phyloP scores from a whole-genome alignment of 345 rosid genomes.

The Eucalyptus erythrocorys region DNA sequence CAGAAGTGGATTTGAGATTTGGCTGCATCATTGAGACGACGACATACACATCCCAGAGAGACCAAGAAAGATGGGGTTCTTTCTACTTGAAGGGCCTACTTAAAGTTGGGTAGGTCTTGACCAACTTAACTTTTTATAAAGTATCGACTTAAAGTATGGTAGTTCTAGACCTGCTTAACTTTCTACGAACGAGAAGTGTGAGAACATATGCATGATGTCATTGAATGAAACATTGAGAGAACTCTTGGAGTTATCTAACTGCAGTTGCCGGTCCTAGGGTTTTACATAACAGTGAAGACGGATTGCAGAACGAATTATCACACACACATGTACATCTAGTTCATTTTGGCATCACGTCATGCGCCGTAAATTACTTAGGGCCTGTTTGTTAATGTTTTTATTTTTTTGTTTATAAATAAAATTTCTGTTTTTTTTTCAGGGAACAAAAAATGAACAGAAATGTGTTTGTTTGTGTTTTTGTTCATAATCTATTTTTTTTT shows the following conservation, averaged over 20 bases:
- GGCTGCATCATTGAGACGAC: not conserved
- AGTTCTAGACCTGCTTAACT: not conserved
- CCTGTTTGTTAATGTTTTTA: too few relatives aligned
- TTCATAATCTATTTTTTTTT: too few relatives aligned
- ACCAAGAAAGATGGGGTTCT: not conserved
- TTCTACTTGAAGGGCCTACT: not conserved
- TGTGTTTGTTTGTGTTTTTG: too few relatives aligned
- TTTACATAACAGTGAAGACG: not conserved
- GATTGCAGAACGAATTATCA: not conserved
- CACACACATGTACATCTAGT: not conserved
- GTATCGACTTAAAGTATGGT: not conserved
- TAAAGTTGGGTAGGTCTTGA: not conserved
- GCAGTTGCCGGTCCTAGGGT: not conserved
- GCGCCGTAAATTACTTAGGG: not conserved
- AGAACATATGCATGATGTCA: not conserved
- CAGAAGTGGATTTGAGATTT: not conserved
- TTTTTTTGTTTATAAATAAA: too few relatives aligned
- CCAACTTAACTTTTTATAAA: not conserved
- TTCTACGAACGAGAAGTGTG: not conserved
- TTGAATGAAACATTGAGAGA: not conserved
- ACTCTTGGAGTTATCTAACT: not conserved
- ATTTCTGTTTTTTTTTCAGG: too few relatives aligned
- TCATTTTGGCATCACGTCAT: not conserved
- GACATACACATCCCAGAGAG: not conserved
- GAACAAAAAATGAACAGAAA: too few relatives aligned